These are phyloP conservation scores for Camellia oleifera DNA, from an alignment of 179 eudicot genomes.

Conservation along the genomic window DNA sequence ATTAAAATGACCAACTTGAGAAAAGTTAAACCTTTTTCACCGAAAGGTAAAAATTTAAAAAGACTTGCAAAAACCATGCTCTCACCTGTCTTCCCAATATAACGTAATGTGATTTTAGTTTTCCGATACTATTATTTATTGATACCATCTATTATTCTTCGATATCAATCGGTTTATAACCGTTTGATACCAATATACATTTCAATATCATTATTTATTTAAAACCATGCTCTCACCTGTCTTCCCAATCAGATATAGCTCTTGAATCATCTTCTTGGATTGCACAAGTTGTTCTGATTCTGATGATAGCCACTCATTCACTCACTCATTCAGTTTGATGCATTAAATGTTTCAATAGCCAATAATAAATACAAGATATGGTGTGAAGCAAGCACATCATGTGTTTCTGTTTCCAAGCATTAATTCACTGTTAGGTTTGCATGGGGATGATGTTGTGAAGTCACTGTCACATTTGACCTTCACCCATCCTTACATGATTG, in stretches of 20 bases:
- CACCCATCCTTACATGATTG: no score
- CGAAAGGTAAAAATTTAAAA: no score
- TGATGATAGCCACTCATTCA: conserved; percentile 8
- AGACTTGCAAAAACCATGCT: no score
- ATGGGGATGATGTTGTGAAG: no score
- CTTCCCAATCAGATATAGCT: not conserved
- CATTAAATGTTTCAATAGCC: conserved; percentile 3
- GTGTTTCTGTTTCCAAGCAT: conserved; percentile 11
- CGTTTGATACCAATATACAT: not conserved
- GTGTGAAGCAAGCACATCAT: conserved; percentile 7
- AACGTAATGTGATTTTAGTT: no score
- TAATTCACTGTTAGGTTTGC: not conserved
- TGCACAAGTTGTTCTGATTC: not conserved
- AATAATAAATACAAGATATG: not conserved
- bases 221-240: not conserved
- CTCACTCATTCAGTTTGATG: not conserved
- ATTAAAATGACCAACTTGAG: no score
- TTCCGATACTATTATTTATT: no score
- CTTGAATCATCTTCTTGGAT: not conserved
- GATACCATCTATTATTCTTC: no score
- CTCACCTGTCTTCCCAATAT: no score
- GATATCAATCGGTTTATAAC: no score
- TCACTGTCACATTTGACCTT: no score
- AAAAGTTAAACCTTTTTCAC: no score
- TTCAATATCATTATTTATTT: not conserved